Evolutionary conservation across 441 rosid species (phyloP), one percentile per base, ranked within the genome.

Genomic region (Gossypium gossypioides): DNA sequence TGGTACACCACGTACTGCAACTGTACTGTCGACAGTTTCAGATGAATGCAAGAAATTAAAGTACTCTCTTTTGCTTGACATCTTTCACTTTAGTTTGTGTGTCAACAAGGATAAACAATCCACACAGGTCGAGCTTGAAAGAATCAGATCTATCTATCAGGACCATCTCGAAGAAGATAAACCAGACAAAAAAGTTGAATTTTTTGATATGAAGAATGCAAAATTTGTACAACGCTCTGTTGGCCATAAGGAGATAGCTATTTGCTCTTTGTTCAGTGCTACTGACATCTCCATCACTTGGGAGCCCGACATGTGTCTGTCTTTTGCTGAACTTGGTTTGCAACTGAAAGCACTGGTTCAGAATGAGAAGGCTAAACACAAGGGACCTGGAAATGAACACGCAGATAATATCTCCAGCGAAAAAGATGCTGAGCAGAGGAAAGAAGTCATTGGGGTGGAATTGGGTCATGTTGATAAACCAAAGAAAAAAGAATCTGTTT

Each of bases 251-350:
- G 98, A 92, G 76, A 80, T 88, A 74, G 83, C 88, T 34, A 84
- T 90, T 50, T 93, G 99, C 82, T 96, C 98, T 81, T 93, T 93
- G 78, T 93, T 93, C 81, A 91, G 98, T 80, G 99, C 98, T 68
- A 85, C 97, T 75, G 85, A 89, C 81, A 92, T 96, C 79, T 76
- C 89, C 40, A 82, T 86, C 73, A 80, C 90, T 70, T 96, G 97
- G 97, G 97, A 91, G 83, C 99, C 99, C 79, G 99, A 96, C 76
- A 77, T 82, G 66, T 95, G 93, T 80, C 69, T 96, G 40, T 89
- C 98, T 13, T 72, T 96, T 37, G 70, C 89, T 76, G 99, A 93
- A 85, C 87, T 93, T 72, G 76, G 77, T 84, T 74, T 96, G 81
- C 92, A 77, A 69, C 75, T 93, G 85, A 91, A 84, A 79, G 80